Evolutionary conservation across 2,329 filamentous ascomycete genomes (phyloP).

Genomic region (Hypomyces perniciosus): DNA sequence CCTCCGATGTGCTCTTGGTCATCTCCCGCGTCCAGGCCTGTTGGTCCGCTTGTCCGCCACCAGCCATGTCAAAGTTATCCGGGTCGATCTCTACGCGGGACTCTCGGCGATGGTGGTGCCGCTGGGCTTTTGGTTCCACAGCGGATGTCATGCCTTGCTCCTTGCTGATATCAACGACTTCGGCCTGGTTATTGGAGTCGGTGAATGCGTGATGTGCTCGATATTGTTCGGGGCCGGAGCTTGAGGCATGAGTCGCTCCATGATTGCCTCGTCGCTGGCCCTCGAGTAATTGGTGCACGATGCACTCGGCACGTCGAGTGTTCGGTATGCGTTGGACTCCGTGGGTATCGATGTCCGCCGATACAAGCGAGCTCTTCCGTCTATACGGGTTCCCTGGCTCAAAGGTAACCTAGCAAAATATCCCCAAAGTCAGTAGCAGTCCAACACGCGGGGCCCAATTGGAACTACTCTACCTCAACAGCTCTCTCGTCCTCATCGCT

Average conservation of each 20-base stretch:
- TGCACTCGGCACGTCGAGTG: conserved; percentile 47
- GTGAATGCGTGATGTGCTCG: conserved; percentile 25
- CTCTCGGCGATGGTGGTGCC: conserved; percentile 9
- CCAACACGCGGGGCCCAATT: background rate
- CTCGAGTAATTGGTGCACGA: conserved; percentile 61
- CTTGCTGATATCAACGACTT: conserved; percentile 13
- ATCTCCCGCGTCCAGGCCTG: conserved; percentile 48
- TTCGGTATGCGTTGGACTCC: conserved; percentile 18
- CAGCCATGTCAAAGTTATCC: conserved; percentile 34
- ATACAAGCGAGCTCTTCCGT: conserved; percentile 60
- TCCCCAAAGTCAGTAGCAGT: background rate
- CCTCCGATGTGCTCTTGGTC: conserved; percentile 35
- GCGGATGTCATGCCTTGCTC: conserved; percentile 17
- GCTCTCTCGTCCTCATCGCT: conserved; percentile 47
- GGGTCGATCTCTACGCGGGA: conserved; percentile 33
- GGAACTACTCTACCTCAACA: conserved; percentile 40
- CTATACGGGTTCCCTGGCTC: conserved; percentile 55
- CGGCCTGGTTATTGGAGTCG: conserved; percentile 14
- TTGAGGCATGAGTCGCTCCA: conserved; percentile 17
- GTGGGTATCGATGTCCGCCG: conserved; percentile 38
- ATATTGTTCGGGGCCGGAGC: conserved; percentile 23
- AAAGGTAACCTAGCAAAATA: conserved; percentile 51
- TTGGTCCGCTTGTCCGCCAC: conserved; percentile 51
- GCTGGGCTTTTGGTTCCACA: conserved; percentile 18
- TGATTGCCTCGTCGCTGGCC: conserved; percentile 39